Evolutionary conservation across 345 rosid genomes (phyloP).

Genomic region (Angophora floribunda): DNA sequence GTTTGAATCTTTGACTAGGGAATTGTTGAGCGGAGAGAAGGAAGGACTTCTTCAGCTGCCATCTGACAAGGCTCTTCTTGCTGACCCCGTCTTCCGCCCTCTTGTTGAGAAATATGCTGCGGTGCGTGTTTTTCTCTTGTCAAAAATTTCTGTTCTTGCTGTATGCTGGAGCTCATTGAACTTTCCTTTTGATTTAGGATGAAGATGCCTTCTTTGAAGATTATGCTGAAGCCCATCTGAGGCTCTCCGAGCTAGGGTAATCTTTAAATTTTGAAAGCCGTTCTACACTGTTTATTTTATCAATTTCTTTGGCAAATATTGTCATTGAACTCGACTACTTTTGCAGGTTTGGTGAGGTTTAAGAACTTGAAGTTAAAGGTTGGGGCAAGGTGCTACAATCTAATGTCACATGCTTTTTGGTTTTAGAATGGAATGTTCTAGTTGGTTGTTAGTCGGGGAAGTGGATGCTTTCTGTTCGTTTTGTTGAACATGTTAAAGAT

Average conservation of each 20-base stretch:
- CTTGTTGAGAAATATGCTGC: constrained; percentile 78
- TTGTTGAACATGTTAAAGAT: neutral
- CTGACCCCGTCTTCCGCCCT: constrained; percentile 79
- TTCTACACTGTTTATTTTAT: neutral
- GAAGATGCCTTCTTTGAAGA: constrained; percentile 91
- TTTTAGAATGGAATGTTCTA: neutral
- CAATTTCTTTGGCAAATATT: neutral
- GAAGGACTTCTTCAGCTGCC: constrained; percentile 81
- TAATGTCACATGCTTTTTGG: neutral
- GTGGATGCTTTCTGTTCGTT: neutral
- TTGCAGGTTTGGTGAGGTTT: constrained; percentile 11
- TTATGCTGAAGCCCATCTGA: constrained; percentile 68
- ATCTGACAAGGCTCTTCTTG: constrained; percentile 71
- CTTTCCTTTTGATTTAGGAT: constrained; percentile 23
- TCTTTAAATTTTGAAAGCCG: neutral
- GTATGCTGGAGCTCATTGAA: neutral
- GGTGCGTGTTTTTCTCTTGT: constrained; percentile 16
- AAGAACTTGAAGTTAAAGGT: neutral
- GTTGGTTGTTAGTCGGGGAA: neutral
- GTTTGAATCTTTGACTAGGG: constrained; percentile 23
- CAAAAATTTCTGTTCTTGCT: neutral
- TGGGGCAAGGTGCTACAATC: neutral
- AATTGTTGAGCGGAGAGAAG: constrained; percentile 79
- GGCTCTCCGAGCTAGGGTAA: constrained; percentile 96
- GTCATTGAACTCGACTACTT: neutral